A percentile compares a stretch with the other conserved stretches of the same genome.
phyloP scores from a whole-genome alignment of 352 stramenopile species.

The Phytophthora colocasiae region DNA sequence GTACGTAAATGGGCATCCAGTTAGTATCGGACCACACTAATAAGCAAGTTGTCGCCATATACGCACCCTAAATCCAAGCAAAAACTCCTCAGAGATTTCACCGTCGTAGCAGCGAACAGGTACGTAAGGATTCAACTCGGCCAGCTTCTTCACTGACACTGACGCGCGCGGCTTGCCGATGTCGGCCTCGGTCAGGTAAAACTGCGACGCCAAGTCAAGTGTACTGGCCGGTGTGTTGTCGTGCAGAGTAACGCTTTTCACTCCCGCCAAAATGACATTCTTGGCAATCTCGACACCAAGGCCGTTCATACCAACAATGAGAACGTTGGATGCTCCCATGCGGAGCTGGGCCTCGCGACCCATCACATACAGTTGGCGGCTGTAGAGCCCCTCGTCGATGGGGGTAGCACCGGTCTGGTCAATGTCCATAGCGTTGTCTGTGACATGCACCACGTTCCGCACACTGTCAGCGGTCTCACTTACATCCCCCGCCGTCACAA shows the following conservation, averaged over 20 bases:
- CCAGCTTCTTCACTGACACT: conserved; percentile 89
- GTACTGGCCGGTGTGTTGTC: conserved; percentile 88
- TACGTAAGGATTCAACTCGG: conserved; percentile 98
- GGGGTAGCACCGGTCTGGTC: conserved; percentile 49
- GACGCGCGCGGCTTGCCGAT: conserved; percentile 89
- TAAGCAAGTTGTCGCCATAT: not conserved
- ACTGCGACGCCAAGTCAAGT: conserved; percentile 95
- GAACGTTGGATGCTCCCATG: conserved; percentile 95
- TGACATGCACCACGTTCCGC: conserved; percentile 74
- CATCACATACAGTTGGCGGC: conserved; percentile 99
- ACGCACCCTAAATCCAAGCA: conserved; percentile 78
- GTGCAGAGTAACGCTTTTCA: conserved; percentile 95
- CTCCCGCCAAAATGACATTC: conserved; percentile 98
- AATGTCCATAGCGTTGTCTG: conserved; percentile 73
- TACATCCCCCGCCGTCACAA: conserved; percentile 73
- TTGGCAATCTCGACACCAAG: conserved; percentile 98
- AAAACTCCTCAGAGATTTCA: conserved; percentile 73
- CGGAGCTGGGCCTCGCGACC: conserved; percentile 97
- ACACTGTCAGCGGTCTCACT: conserved; percentile 79
- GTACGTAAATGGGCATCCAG: too few relatives aligned
- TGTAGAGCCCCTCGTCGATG: conserved; percentile 91
- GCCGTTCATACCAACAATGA: conserved; percentile 96
- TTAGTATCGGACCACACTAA: conserved; percentile 2
- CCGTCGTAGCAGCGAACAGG: conserved; percentile 73
- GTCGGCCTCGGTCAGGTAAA: conserved; percentile 94